These are phyloP conservation scores for Botrytis sinoallii DNA, from an alignment of 2,329 filamentous ascomycete species.

Conservation along the genomic window DNA sequence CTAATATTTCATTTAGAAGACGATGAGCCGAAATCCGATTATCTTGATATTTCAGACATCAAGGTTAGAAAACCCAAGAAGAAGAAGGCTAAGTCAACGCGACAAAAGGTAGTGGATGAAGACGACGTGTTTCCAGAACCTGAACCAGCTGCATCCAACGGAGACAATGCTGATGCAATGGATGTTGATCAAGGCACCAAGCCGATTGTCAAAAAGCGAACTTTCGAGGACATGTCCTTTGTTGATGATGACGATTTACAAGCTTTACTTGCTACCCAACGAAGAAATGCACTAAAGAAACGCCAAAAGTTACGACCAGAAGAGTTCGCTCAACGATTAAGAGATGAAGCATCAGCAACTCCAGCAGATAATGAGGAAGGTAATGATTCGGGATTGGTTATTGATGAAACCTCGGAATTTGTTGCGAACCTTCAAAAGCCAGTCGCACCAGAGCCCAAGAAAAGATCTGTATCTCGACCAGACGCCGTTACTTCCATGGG, in stretches of 20 bases:
- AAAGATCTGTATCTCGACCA: constrained; percentile 38
- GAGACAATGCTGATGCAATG: constrained; percentile 57
- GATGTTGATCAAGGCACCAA: constrained; percentile 64
- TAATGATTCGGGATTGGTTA: constrained; percentile 67
- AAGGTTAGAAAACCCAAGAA: constrained; percentile 95
- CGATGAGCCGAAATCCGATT: constrained; percentile 74
- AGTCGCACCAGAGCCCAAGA: constrained; percentile 50
- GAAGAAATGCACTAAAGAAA: constrained; percentile 83
- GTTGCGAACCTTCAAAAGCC: constrained; percentile 79
- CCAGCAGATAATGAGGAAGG: constrained; percentile 57
- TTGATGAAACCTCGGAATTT: constrained; percentile 94
- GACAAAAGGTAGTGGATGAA: constrained; percentile 64
- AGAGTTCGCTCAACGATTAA: constrained; percentile 78
- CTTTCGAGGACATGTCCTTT: constrained; percentile 64
- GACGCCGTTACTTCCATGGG: constrained; percentile 47
- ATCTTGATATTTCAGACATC: constrained; percentile 79
- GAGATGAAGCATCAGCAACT: constrained; percentile 53
- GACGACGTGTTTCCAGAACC: constrained; percentile 54
- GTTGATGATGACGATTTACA: constrained; percentile 93
- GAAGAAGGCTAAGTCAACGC: constrained; percentile 76
- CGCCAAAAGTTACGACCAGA: constrained; percentile 83
- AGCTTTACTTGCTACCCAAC: constrained; percentile 76
- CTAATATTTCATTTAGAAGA: constrained; percentile 46
- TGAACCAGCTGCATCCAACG: constrained; percentile 33
- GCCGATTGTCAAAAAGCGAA: constrained; percentile 56